Evolutionary conservation across 202 grass and related monocot genomes (phyloP).

Genomic region (Schoenoplectus tabernaemontani): DNA sequence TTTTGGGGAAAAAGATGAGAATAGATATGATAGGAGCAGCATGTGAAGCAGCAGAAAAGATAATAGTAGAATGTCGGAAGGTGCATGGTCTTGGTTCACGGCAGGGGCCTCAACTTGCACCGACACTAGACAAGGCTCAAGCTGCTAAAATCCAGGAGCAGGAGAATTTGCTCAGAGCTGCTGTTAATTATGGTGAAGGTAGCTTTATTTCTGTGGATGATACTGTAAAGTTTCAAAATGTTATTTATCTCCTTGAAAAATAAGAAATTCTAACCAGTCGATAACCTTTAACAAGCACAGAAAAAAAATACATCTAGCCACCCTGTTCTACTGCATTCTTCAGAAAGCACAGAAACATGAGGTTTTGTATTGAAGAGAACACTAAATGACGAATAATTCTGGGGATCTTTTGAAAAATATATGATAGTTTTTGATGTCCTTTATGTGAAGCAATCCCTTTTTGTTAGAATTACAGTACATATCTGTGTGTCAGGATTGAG

Average conservation of each 20-base stretch:
- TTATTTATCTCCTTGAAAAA: neutral
- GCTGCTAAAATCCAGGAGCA: constrained; percentile 98
- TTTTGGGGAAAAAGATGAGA: constrained; percentile 33
- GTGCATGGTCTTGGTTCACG: constrained; percentile 56
- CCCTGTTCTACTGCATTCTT: neutral
- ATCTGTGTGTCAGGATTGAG: constrained; percentile 46
- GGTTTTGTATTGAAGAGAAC: neutral
- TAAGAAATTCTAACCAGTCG: neutral
- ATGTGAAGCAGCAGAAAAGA: constrained; percentile 93
- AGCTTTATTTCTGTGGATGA: constrained; percentile 3
- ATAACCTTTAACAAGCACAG: neutral
- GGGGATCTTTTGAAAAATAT: neutral
- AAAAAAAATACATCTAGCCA: neutral
- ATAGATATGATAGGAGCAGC: constrained; percentile 92
- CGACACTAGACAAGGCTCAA: constrained; percentile 79
- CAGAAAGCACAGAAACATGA: neutral
- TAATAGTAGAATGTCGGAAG: constrained; percentile 68
- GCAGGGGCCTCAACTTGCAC: constrained; percentile 65
- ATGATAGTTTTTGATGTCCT: neutral
- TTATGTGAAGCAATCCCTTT: neutral
- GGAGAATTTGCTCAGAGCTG: constrained; percentile 64
- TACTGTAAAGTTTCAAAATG: neutral
- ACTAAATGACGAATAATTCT: neutral
- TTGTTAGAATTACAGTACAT: constrained; percentile 1
- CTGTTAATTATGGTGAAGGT: constrained; percentile 90